Evolutionary conservation across 129 eudicot genomes (phyloP), one percentile per base, ranked within the genome.

Genomic region (Apium graveolens): DNA sequence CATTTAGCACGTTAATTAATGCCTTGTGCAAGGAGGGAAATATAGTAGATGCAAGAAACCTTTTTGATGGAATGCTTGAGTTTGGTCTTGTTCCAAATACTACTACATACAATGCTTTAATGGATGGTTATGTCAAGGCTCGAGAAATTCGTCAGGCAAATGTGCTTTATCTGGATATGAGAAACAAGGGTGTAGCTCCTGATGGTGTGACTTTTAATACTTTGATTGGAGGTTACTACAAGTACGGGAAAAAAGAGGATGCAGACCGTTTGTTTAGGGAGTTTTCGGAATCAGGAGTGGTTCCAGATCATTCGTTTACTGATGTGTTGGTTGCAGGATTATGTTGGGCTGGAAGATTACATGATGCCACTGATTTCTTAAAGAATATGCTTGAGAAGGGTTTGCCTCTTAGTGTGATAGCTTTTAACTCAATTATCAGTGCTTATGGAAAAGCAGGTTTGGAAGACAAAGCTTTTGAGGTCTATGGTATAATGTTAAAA

Each of bases 101-200:
- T 48, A 60, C 11, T 1, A 77, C 83, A 70, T 95, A 92, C 78
- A 95, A 95, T 70, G 80, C 92, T 31, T 77, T 95, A 82, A 90
- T 95, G 89, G 87, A 90, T 84, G 99, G 99, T 8, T 91, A 86
- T 86, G 97, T 87, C 57, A 91, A 95, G 75, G 92, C 92, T 75
- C 83, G 92, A 81, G 90, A 95, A 76, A 81, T 95, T 76, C 84
- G 43, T 79, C 76, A 81, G 68, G 97, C 98, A 3, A 81, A 78
- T 24, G 48, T 83, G 86, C 91, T 95, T 78, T 92, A 83, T 77
- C 83, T 84, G 43, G 94, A 95, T 78, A 95, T 95, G 99, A 86
- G 84, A 78, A 85, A 45, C 43, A 87, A 78, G 66, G 87, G 91
- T 83, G 76, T 95, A 21, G 82, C 86, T 42, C 90, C 91, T 70